Percentiles rank a stretch among this genome's conserved stretches.
Conservation (phyloP, 108 stramenopile species). For the Cylindrotheca fusiformis region DNA sequence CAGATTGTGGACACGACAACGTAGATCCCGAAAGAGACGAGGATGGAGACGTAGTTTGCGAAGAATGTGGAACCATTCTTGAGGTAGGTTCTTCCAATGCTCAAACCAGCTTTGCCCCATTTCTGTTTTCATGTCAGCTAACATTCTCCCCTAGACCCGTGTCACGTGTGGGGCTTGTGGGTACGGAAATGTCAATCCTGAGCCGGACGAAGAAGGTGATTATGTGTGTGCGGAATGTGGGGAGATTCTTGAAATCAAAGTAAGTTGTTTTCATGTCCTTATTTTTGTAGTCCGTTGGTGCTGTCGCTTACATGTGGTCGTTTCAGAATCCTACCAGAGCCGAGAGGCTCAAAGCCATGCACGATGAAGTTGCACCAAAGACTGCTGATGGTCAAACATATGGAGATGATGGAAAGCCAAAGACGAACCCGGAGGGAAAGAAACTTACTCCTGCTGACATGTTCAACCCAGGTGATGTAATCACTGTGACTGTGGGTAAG, state of each 20-base stretch:
- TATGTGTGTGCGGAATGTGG: constrained; percentile 32
- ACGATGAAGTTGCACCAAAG: constrained; percentile 10
- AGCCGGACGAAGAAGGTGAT: constrained; percentile 39
- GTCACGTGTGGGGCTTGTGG: constrained; percentile 26
- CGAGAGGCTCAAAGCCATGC: constrained; percentile 24
- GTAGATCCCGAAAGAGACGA: constrained; percentile 25
- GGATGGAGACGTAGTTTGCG: constrained; percentile 34
- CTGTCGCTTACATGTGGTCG: background rate
- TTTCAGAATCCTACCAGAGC: constrained; percentile 15
- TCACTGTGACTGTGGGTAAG: constrained; percentile 36
- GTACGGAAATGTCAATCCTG: constrained; percentile 28
- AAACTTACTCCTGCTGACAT: constrained; percentile 40
- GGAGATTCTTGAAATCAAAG: constrained; percentile 23
- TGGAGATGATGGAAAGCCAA: constrained; percentile 29
- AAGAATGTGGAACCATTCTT: constrained; percentile 27
- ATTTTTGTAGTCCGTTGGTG: background rate
- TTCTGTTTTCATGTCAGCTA: background rate
- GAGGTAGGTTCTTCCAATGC: constrained; percentile 6
- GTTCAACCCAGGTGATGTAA: constrained; percentile 42
- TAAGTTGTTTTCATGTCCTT: constrained; percentile 4
- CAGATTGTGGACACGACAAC: constrained; percentile 26
- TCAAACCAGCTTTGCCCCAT: background rate
- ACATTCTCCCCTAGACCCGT: background rate
- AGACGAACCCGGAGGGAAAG: constrained; percentile 28
- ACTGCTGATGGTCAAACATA: constrained; percentile 20